phyloP scores from a whole-genome alignment of 2,329 filamentous ascomycete genomes.

The Scedosporium dehoogii region DNA sequence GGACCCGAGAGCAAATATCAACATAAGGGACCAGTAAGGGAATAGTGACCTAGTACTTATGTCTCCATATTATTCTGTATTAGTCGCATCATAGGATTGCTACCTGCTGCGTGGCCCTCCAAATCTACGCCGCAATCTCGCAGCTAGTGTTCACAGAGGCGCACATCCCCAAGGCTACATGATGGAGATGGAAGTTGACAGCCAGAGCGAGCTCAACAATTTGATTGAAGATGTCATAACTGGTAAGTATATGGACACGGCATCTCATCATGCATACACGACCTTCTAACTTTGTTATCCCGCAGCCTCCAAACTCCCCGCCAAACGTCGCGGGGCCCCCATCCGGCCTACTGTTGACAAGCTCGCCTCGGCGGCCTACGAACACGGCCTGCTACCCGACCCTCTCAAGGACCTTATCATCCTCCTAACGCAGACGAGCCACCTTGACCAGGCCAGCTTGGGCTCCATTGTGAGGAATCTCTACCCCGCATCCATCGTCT shows the following conservation, averaged over 20 bases:
- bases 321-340: constrained; percentile 54
- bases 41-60: too few species aligned
- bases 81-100: background rate
- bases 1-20: too few species aligned
- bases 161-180: background rate
- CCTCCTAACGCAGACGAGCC: constrained; percentile 54
- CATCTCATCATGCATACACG: background rate
- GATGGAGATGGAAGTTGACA: constrained; percentile 16
- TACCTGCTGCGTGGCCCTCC: background rate
- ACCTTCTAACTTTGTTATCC: constrained; percentile 8
- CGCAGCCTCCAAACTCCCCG: constrained; percentile 47
- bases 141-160: background rate
- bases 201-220: constrained; percentile 19
- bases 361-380: constrained; percentile 53
- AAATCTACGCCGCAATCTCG: background rate
- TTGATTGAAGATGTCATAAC: constrained; percentile 27
- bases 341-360: constrained; percentile 56
- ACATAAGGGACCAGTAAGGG: too few species aligned
- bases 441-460: constrained; percentile 67
- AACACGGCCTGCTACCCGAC: constrained; percentile 53
- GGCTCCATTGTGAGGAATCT: constrained; percentile 61
- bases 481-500: constrained; percentile 61
- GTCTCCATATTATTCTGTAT: background rate
- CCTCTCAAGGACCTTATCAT: constrained; percentile 55
- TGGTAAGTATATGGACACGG: background rate